Evolutionary conservation across 2,329 filamentous ascomycete genomes (phyloP), one percentile per base, ranked within the genome.

Genomic region (Cercospora sp.): DNA sequence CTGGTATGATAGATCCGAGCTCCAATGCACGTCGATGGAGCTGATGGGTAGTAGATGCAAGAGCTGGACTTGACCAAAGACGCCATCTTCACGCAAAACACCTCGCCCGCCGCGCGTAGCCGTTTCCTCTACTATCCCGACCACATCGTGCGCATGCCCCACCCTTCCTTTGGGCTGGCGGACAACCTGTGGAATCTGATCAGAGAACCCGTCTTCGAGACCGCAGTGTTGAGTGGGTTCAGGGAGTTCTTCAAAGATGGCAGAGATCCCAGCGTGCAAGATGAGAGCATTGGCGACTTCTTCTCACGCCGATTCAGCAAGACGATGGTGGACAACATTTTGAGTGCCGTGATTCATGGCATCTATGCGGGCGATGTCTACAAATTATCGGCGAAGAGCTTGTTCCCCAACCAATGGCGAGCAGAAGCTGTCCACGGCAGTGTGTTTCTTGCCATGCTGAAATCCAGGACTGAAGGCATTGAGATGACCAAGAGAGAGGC

Each of bases 311-410:
- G 87, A 7, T 77, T 89, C 16, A 83, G 84, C 53, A 81, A 83
- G 23, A 78, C 82, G 36, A 71, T 91, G 6, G 87, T 88, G 13
- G 85, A 95, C 72, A 94, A 96, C 74, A 64, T 97, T 18, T 80
- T 88, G 6, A 97, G 93, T 5, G 93, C 90, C 1, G 77, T 88
- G 2, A 80, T 93, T 63, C 95, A 98, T 79, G 95, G 95, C 51
- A 93, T 98, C 67, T 97, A 96, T 79, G 95, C 94, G 23, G 95
- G 95, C 5, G 91, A 97, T 79, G 87, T 96, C 59, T 88, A 91
- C 77, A 86, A 90, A 76, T 83, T 98, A 61, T 97, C 93, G 79
- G 88, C 87, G 59, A 88, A 87, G 73, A 88, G 87, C 61, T 82
- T 91, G 48, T 77, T 90, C 45, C 80, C 89, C 9, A 72, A 79